Conservation (phyloP, 2,329 filamentous ascomycete species). For the Fusarium floridanum region DNA sequence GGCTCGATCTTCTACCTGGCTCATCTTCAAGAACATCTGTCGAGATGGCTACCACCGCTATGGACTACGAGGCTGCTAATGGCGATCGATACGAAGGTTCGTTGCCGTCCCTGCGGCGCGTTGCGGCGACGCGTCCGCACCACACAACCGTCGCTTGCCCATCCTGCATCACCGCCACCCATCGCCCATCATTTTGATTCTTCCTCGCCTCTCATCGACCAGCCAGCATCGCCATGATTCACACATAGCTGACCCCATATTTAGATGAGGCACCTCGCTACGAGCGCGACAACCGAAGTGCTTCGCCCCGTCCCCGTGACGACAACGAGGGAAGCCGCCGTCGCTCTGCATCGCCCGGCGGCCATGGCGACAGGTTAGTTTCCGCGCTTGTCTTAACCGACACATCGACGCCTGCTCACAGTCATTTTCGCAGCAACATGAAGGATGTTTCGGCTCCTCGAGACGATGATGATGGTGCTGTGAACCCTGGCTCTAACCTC, state of each 20-base stretch:
- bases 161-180: conserved; percentile 9
- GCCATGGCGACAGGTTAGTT: conserved; percentile 55
- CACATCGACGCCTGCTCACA: conserved; percentile 20
- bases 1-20: conserved; percentile 30
- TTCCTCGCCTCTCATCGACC: neutral
- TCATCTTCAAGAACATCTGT: conserved; percentile 24
- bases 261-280: conserved; percentile 75
- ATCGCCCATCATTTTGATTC: neutral
- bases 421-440: conserved; percentile 53
- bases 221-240: neutral
- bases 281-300: conserved; percentile 75
- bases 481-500: conserved; percentile 96
- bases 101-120: conserved; percentile 41
- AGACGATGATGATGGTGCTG: conserved; percentile 80
- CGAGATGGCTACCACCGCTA: conserved; percentile 73
- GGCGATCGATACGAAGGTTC: conserved; percentile 76
- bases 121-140: conserved; percentile 34
- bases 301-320: conserved; percentile 74
- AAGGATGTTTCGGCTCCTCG: conserved; percentile 66
- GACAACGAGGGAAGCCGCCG: conserved; percentile 71
- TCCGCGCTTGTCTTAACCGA: neutral
- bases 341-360: conserved; percentile 72
- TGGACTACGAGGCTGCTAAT: conserved; percentile 78
- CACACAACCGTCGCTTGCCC: conserved; percentile 3
- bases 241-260: conserved; percentile 22